Conservation (phyloP, 345 rosid species). For the Xanthoceras sorbifolium region DNA sequence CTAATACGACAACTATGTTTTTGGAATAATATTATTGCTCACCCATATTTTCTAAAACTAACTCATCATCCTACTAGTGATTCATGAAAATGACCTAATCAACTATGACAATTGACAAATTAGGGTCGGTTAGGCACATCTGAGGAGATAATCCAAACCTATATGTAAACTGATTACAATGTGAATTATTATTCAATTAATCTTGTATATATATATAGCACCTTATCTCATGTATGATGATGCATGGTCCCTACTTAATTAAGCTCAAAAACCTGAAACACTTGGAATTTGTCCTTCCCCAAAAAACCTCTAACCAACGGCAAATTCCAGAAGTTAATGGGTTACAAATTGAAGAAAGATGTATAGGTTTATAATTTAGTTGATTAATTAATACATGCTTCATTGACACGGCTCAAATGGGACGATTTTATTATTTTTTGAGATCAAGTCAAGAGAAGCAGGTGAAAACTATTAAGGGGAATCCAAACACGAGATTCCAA, state of each 20-base stretch:
- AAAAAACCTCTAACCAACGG: slow-evolving; percentile 4
- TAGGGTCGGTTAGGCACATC: slow-evolving; percentile 15
- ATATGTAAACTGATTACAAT: background rate
- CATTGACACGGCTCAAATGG: slow-evolving; percentile 17
- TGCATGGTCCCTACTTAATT: slow-evolving; percentile 27
- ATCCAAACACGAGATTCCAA: slow-evolving; percentile 26
- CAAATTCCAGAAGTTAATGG: slow-evolving; percentile 10
- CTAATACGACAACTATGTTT: background rate
- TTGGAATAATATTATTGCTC: slow-evolving; percentile 13
- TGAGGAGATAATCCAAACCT: slow-evolving; percentile 15
- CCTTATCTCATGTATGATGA: background rate
- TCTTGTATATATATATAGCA: background rate
- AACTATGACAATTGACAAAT: background rate
- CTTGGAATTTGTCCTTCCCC: slow-evolving; percentile 22
- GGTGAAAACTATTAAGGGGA: slow-evolving; percentile 12
- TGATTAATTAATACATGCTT: slow-evolving; percentile 15
- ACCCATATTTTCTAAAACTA: slow-evolving; percentile 14
- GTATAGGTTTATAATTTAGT: background rate
- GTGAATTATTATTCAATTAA: slow-evolving; percentile 9
- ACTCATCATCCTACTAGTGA: background rate
- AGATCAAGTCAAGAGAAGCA: slow-evolving; percentile 26
- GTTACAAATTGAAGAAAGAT: background rate
- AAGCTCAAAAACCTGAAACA: background rate
- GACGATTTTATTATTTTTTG: background rate
- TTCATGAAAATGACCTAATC: slow-evolving; percentile 9